These are phyloP conservation scores for Pelargonium nanum DNA, from an alignment of 345 rosid genomes.

Conservation along the genomic window DNA sequence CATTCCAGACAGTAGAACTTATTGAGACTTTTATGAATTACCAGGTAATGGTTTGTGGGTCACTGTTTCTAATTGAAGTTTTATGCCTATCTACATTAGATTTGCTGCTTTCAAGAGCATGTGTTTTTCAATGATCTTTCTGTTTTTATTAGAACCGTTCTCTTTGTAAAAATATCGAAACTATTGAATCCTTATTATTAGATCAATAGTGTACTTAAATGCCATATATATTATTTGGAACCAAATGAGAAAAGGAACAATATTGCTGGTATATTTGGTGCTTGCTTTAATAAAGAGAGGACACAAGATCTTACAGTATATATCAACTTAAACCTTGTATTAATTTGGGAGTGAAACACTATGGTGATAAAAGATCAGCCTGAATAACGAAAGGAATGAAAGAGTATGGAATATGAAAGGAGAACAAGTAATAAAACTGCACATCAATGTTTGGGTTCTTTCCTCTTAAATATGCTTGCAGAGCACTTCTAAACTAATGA, in stretches of 20 bases:
- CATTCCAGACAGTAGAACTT: constrained; percentile 85
- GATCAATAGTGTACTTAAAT: too few relatives aligned
- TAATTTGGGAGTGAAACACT: neutral
- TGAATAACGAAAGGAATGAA: too few relatives aligned
- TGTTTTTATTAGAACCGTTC: too few relatives aligned
- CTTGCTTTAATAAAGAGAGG: too few relatives aligned
- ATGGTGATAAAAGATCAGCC: neutral
- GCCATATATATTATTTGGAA: too few relatives aligned
- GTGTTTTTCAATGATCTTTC: neutral
- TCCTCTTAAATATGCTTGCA: neutral
- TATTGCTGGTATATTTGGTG: too few relatives aligned
- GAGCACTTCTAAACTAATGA: neutral
- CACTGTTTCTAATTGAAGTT: neutral
- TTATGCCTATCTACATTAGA: neutral
- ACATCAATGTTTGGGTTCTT: neutral
- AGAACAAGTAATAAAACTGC: neutral
- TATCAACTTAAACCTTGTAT: too few relatives aligned
- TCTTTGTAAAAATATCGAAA: too few relatives aligned
- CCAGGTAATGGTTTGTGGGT: constrained; percentile 45
- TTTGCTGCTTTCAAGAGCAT: neutral
- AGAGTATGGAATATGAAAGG: neutral
- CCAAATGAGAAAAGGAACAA: too few relatives aligned
- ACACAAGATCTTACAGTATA: too few relatives aligned
- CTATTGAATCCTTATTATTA: too few relatives aligned
- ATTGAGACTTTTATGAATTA: constrained; percentile 98